Conservation (phyloP, 495 filamentous ascomycete genomes). For the Durotheca rogersii region DNA sequence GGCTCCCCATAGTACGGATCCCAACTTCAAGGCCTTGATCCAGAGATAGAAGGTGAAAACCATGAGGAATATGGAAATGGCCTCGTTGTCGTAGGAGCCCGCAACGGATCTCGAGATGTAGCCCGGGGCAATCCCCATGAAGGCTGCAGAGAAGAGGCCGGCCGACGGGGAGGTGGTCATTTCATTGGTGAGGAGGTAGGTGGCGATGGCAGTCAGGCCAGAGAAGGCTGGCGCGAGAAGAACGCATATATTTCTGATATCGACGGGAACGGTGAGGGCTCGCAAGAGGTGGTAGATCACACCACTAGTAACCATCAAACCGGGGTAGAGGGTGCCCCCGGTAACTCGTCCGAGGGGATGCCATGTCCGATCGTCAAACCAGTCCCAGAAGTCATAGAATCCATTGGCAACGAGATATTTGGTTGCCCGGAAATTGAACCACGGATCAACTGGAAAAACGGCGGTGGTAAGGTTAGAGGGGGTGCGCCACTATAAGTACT, state of each 20-base stretch:
- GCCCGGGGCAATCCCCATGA: constrained; percentile 97
- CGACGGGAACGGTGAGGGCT: constrained; percentile 88
- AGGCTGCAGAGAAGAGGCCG: constrained; percentile 87
- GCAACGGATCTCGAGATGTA: constrained; percentile 98
- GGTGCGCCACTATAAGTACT: constrained; percentile 3
- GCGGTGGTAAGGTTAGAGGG: constrained; percentile 35
- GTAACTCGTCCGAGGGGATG: constrained; percentile 98
- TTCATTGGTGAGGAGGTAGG: constrained; percentile 95
- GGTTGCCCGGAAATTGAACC: constrained; percentile 99
- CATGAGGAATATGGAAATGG: constrained; percentile 97
- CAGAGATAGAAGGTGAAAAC: constrained; percentile 99
- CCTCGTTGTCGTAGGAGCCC: constrained; percentile 99
- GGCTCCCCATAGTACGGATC: constrained; percentile 93
- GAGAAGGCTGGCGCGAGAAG: constrained; percentile 95
- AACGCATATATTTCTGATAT: constrained; percentile 98
- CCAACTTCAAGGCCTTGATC: constrained; percentile 97
- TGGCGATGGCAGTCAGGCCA: constrained; percentile 87
- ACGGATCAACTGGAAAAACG: constrained; percentile 85
- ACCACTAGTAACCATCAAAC: constrained; percentile 98
- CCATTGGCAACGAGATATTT: constrained; percentile 96
- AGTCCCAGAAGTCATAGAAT: constrained; percentile 99
- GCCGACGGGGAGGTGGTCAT: constrained; percentile 91
- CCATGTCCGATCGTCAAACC: constrained; percentile 99
- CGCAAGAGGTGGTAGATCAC: constrained; percentile 93
- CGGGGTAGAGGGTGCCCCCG: constrained; percentile 96